Evolutionary conservation across 306 rosid genomes (phyloP), one percentile per base, ranked within the genome.

Genomic region (Prosopis cineraria): DNA sequence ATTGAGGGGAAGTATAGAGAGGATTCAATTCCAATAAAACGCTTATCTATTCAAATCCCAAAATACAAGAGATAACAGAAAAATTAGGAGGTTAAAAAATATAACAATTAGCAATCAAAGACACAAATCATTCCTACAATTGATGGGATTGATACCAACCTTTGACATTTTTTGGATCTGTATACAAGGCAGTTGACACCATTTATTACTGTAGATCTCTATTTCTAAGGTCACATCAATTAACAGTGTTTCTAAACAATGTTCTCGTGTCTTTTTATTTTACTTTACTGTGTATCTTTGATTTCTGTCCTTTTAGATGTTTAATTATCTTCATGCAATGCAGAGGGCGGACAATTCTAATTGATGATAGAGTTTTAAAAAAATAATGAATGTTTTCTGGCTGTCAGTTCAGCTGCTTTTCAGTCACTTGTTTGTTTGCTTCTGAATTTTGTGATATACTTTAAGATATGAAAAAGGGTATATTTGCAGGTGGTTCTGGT

Each of bases 401-500:
- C 45, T 78, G 34, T 59, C 43, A 36, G 44, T 48, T 65, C 67
- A 70, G 53, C 56, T 45, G 50, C 43, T 64, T 33, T 19, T 22
- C n/a, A 55, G 22, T 53, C 29, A 33, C 14, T 53, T 74, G 73
- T 34, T 14, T 30, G 67, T 74, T 72, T 76, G 41, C 50, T 16
- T 48, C 41, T 65, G 53, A 72, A 53, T 76, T 48, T 59, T 69
- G 45, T 78, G 69, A 17, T 31, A 55, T 44, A 65, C 29, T 29
- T 39, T 44, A 70, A 19, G 75, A 70, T 65, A 40, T 53, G 30
- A 20, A 72, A 40, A 43, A 60, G 27, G 47, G 13, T 67, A 59
- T 69, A 70, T 76, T 77, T 74, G 74, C 88, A 96, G 98, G 99
- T 96, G 78, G 99, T 93, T 83, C 89, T 96, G 81, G 97, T 96